phyloP scores from a whole-genome alignment of 805 yeast genomes.

The Metschnikowia henanensis region DNA sequence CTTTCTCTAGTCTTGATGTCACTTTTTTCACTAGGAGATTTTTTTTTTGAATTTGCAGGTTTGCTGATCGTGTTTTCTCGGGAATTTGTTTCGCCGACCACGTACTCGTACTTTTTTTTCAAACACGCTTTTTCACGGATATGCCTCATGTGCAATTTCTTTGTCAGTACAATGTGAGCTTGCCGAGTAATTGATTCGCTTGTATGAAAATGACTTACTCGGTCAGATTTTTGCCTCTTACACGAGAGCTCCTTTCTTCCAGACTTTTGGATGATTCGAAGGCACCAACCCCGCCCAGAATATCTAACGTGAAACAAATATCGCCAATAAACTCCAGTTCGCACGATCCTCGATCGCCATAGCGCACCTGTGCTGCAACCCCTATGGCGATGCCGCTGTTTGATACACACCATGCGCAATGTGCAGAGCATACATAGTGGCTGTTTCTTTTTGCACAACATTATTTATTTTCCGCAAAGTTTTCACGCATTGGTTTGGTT shows the following conservation, averaged over 20 bases:
- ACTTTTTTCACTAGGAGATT: no score
- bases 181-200: no score
- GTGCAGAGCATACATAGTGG: slow-evolving; percentile 1
- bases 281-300: not conserved
- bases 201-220: no score
- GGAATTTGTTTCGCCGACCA: no score
- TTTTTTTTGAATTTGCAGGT: no score
- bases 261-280: not conserved
- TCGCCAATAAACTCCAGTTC: not conserved
- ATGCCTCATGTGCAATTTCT: no score
- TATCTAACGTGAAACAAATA: not conserved
- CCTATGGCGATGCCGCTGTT: slow-evolving; percentile 1
- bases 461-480: slow-evolving; percentile 1
- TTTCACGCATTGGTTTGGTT: slow-evolving; percentile 11
- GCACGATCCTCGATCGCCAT: slow-evolving; percentile 3
- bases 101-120: no score
- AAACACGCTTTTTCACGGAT: no score
- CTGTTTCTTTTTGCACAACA: not conserved
- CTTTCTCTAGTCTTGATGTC: no score
- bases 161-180: no score
- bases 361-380: slow-evolving; percentile 4
- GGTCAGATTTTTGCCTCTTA: no score
- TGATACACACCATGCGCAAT: not conserved
- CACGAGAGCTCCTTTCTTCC: not conserved
- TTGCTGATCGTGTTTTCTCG: no score